Evolutionary conservation across 495 filamentous ascomycete genomes (phyloP).

Genomic region (Trichoderma asperelloides): DNA sequence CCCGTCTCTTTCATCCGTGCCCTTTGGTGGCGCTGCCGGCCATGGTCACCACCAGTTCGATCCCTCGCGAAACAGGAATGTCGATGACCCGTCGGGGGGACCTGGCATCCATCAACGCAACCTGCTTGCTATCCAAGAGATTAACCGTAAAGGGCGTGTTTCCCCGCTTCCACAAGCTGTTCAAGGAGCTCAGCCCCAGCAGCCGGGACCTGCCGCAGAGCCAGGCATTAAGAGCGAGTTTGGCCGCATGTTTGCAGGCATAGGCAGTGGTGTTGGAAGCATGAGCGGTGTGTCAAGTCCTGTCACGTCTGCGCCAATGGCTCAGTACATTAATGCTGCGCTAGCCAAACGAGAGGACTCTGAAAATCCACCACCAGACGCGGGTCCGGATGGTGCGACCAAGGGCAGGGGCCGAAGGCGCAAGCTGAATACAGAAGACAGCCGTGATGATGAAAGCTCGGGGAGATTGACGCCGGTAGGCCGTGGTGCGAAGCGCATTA

Average conservation of each 20-base stretch:
- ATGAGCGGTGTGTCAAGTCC: conserved; percentile 53
- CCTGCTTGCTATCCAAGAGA: conserved; percentile 52
- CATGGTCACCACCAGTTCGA: conserved; percentile 24
- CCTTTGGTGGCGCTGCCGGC: conserved; percentile 15
- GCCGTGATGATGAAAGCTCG: conserved; percentile 48
- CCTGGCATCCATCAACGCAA: conserved; percentile 33
- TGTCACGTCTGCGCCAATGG: conserved; percentile 37
- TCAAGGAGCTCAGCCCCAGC: conserved; percentile 77
- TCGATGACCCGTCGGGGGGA: conserved; percentile 50
- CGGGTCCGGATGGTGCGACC: conserved; percentile 18
- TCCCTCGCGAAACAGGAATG: conserved; percentile 30
- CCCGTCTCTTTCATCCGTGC: conserved; percentile 37
- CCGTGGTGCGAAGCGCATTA: conserved; percentile 46
- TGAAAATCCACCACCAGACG: conserved; percentile 28
- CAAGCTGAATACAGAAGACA: conserved; percentile 51
- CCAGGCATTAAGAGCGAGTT: conserved; percentile 86
- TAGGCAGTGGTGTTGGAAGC: conserved; percentile 79
- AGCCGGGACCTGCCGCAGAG: conserved; percentile 64
- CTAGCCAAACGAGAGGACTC: conserved; percentile 38
- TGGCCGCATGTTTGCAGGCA: conserved; percentile 82
- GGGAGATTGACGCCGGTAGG: conserved; percentile 43
- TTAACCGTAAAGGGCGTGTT: conserved; percentile 53
- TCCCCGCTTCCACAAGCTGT: conserved; percentile 88
- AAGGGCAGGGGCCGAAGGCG: conserved; percentile 43
- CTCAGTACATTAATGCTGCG: conserved; percentile 27